Evolutionary conservation across 345 rosid species (phyloP), one percentile per base, ranked within the genome.

Genomic region (Euphorbia lathyris): DNA sequence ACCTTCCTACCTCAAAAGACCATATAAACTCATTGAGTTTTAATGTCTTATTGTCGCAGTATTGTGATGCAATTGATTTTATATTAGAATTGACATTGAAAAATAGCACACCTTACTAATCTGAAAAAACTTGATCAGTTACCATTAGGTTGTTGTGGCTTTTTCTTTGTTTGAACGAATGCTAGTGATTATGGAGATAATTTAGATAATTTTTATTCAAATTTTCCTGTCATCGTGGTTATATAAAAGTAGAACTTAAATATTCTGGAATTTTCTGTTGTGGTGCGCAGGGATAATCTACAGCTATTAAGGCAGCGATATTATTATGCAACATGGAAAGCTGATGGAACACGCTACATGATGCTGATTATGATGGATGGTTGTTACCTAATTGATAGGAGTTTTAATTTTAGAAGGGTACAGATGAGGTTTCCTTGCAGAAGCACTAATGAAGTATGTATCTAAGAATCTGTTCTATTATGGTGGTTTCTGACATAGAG

Each of bases 251-350:
- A 29, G 30, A 64, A 65, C 26, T 50, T 47, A 8, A 7, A 20
- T 27, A 16, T 48, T 25, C 34, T 64, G 51, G 29, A 25, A 38
- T 8, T 59, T 40, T 67, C 58, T 32, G 58, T 63, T 58, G 62
- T 38, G n/a, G 59, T 32, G 43, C 83, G 79, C 89, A 95, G 99
- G 78, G 97, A 95, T 1, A 95, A 95, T 74, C 80, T 95, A 70
- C 98, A 87, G 80, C 84, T 92, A 42, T 76, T 95, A 71, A 90
- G 98, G 77, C 97, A 90, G 77, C 86, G 97, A 1, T 95, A 95
- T 80, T 95, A 95, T 77, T 92, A 90, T 81, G 99, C 99, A 67
- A 95, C 99, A 6, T 95, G 99, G 99, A 95, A 95, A 78, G 99
- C 99, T 69, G 99, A 92, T 79, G 99, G 99, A 74, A 95, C 98